Base-by-base conservation (phyloP, 257 asterid species). In the Solanum raphanifolium region DNA sequence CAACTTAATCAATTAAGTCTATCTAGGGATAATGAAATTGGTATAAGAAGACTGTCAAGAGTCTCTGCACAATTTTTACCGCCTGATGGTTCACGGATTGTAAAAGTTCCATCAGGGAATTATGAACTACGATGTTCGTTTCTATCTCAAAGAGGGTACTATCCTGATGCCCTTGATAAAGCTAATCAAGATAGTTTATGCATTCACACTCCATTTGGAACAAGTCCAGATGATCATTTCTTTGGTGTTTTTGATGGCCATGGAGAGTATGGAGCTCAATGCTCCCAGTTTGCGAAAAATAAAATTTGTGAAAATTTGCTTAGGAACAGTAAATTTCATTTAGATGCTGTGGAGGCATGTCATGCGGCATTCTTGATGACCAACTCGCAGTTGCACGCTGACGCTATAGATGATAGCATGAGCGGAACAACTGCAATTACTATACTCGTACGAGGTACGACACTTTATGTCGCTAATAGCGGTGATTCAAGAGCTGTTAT, bases 211-310 rank as follows among this genome's bases (percentile, higher is more conserved):
- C 98, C 99, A 4, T 95, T 97, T 88, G 99, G 99, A 87, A 88
- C 94, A n/a, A 93, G 91, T 52, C 92, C 86, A 23, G 94, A 94
- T 43, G 98, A 94, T 88, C 94, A 97, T 91, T 94, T 97, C 89
- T 97, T 97, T 82, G 99, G 99, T 62, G 99, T 97, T 88, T 97
- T 97, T 90, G 98, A 97, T 89, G 99, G 99, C 10, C 99, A 97
- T 85, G 99, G 99, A 18, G 99, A 97, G 88, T 94, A 88, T 74
- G 99, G 99, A 86, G 94, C 98, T 85, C 96, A 93, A 85, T 97
- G 99, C 92, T 97, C 99, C 2, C 98, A 95, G 92, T 97, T 94
- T 87, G 97, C 88, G 83, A 97, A 94, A 92, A 90, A 88, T 82
- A 97, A 93, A 89, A 87, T 95, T 74, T 95, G 99, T 46, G 99